Evolutionary conservation across 2,329 filamentous ascomycete genomes (phyloP), one percentile per base, ranked within the genome.

Genomic region (Diplodia seriata): DNA sequence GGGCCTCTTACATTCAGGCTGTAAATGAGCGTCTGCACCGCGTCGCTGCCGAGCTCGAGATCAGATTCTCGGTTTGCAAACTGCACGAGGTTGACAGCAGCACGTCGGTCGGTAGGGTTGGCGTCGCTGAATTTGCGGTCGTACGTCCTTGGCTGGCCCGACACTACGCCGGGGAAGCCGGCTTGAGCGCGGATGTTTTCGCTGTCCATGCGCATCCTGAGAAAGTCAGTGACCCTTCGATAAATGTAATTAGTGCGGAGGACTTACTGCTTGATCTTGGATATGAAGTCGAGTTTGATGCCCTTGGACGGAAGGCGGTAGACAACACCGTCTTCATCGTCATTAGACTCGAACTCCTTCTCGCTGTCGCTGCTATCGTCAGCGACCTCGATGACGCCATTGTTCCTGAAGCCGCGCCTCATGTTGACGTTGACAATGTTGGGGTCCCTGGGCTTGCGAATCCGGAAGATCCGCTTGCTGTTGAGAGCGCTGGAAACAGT

Each of bases 21-120:
- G 69, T 86, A 82, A 64, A 89, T 82, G 68, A 92, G 83, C 62
- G 77, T 78, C 66, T 82, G 76, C 50, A 84, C 75, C 61, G 81
- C 81, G 68, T 84, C 76, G 55, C 76, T 74, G 68, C 75, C 80
- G 61, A 89, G 75, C 38, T 82, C 81, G 61, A 86, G 80, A 29
- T 84, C 82, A 65, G 79, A 78, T 70, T 84, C 81, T 71, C 83
- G 82, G 66, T 82, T 82, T 57, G 83, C 81, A 47, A 92, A 80
- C 70, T 86, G 84, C 54, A 85, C 82, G 38, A 93, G 82, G 69
- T 87, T 88, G 69, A 92, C 82, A 4, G 88, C 89, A 53, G 88
- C 85, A 74, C 91, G 89, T 74, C 90, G 85, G 76, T 91, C 87
- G 64, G 85, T 83, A 23, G 91, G 71, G 40, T 76, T 70, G 57